Evolutionary conservation across 202 grass and related monocot species (phyloP), one percentile per base, ranked within the genome.

Genomic region (Setaria viridis): DNA sequence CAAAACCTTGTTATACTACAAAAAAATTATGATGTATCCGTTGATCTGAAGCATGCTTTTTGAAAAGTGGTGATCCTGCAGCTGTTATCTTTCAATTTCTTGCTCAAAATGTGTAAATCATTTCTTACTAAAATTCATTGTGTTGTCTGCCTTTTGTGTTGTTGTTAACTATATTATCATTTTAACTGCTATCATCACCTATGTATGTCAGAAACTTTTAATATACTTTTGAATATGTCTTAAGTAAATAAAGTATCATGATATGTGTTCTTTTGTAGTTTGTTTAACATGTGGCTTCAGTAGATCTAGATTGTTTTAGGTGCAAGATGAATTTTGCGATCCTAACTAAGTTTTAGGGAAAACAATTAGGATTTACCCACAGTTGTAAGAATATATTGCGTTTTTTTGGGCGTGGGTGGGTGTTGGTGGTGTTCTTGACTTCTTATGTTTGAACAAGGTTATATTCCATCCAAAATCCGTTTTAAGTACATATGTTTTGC

Each of bases 291-390:
- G 0, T 9, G 51, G 12, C 29, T 17, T 74, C 11, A n/a, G 32
- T 62, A 46, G 43, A 74, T 21, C 25, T 51, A 73, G 11, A 73
- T 55, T 35, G 11, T 45, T 48, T 74, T 80, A 54, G n/a, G 9
- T 74, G 50, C 9, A 66, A 17, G 11, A 64, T 65, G 32, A 51
- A 50, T 48, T 74, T 75, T 84, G 19, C 42, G 32, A 54, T 63
- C 46, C 46, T 80, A 73, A 15, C 25, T 74, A 35, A 69, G 19
- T 73, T 59, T 80, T 80, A 55, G 29, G 63, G 13, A 41, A 50
- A 64, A 63, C 3, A 54, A 39, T n/a, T 72, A 51, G 54, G 42
- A 39, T 16, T 9, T 50, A 17, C 50, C 12, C 50, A 17, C 50
- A 6, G 50, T 53, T 53, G 4, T 6, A 70, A 50, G 48, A 50